A percentile compares a stretch with the other conserved stretches of the same genome.
These are phyloP conservation scores for Russula sp. DNA, from an alignment of 768 basidiomycete genomes.

Conservation along the genomic window DNA sequence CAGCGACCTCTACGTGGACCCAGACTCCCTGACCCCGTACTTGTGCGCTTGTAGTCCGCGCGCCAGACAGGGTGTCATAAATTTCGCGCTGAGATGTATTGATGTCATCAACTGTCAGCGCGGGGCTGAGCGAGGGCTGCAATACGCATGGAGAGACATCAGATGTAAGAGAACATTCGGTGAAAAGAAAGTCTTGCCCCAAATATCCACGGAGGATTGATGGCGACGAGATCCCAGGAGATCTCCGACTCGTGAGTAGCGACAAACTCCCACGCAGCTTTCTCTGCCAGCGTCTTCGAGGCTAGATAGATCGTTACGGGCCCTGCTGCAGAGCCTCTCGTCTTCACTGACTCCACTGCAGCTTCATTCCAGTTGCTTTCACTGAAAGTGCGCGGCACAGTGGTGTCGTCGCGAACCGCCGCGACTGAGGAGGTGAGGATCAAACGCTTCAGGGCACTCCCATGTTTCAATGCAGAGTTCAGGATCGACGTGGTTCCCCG, in stretches of 20 bases:
- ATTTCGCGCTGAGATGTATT: constrained; percentile 20
- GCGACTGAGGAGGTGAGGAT: constrained; percentile 61
- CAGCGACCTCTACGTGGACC: constrained; percentile 7
- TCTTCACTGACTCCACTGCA: constrained; percentile 44
- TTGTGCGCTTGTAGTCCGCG: not conserved
- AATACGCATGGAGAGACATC: not conserved
- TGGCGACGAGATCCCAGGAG: constrained; percentile 50
- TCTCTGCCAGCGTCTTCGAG: constrained; percentile 59
- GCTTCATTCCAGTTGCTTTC: constrained; percentile 52
- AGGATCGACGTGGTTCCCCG: constrained; percentile 65
- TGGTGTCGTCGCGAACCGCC: constrained; percentile 39
- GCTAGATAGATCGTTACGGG: constrained; percentile 49
- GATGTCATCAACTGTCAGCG: constrained; percentile 18
- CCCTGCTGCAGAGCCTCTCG: constrained; percentile 48
- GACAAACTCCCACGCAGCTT: constrained; percentile 52
- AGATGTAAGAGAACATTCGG: not conserved
- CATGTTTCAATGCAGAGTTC: constrained; percentile 53
- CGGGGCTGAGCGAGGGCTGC: constrained; percentile 36
- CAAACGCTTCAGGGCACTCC: constrained; percentile 58
- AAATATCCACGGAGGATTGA: constrained; percentile 49
- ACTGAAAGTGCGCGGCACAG: constrained; percentile 28
- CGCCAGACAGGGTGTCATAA: constrained; percentile 16
- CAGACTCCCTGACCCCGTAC: constrained; percentile 9
- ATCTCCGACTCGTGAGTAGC: constrained; percentile 44
- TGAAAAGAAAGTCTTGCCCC: not conserved